Base-by-base conservation (phyloP, 805 yeast genomes). In the Nadsonia fulvescens region DNA sequence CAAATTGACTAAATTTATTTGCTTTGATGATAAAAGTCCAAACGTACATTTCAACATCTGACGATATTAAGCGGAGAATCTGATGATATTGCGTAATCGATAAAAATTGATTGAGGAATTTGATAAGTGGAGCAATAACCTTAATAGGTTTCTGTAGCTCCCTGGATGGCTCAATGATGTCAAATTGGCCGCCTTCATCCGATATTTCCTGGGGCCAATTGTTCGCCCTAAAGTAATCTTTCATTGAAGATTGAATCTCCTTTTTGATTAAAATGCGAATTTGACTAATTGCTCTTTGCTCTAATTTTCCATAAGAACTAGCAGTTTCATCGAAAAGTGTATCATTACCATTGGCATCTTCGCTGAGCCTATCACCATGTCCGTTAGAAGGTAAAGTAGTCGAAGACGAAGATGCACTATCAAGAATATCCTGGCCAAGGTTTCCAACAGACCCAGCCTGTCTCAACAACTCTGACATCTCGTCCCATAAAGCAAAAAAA, bases 301-400 rank as follows among this genome's bases (percentile, higher is more conserved):
- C 33, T 13, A 61, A 33, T 5, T 44, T 46, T 10, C 43, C 31
- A 32, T 60, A 61, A 2, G 56, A 55, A 4, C 34, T 36, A 12
- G 53, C 53, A 12, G 60, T 54, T 12, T 58, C 56, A 27, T 57
- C 60, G 34, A 61, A 61, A 24, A 61, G 52, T 3, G 65, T 54
- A 8, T 50, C 42, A 21, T 45, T 47, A 21, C 43, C 47, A 18
- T 38, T 41, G 17, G 32, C 43, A 14, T 31, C 29, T 2, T n/a
- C n/a, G n/a, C n/a, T n/a, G n/a, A n/a, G n/a, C n/a, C n/a, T n/a
- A n/a, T n/a, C n/a, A n/a, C n/a, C n/a, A n/a, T n/a, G n/a, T n/a
- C n/a, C n/a, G n/a, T 23, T 15, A 7, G 31, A 18, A 5, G 21
- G 19, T 1, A 20, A 20, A 8, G 29, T 24, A n/a, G 24, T 17